phyloP scores from a whole-genome alignment of 257 asterid genomes.

The Salvia splendens region DNA sequence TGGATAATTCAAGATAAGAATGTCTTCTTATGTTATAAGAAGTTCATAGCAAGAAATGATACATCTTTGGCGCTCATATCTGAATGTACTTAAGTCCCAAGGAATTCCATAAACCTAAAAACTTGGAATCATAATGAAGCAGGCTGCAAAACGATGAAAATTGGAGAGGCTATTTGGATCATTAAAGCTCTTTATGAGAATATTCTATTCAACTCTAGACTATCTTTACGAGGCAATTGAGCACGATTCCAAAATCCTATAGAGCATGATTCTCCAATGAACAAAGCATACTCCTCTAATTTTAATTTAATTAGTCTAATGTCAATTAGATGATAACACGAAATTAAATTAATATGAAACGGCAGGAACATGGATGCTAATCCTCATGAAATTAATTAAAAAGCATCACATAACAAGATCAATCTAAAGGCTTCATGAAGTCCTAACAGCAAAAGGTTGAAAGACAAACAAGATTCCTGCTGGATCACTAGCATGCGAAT shows the following conservation, averaged over 20 bases:
- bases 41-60: background rate
- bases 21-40: background rate
- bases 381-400: constrained; percentile 15
- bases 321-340: background rate
- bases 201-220: background rate
- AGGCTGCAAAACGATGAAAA: background rate
- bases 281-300: background rate
- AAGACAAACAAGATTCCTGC: constrained; percentile 5
- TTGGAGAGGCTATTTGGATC: background rate
- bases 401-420: constrained; percentile 12
- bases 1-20: background rate
- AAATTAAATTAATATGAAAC: background rate
- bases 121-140: constrained; percentile 11
- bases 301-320: background rate
- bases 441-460: constrained; percentile 1
- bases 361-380: background rate
- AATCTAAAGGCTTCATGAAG: background rate
- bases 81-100: background rate
- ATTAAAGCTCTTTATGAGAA: background rate
- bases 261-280: constrained; percentile 13
- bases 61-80: background rate
- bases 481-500: background rate
- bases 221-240: background rate
- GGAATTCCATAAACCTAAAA: background rate
- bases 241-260: background rate